Conservation (phyloP, 805 yeast species). For the Saturnispora besseyi region DNA sequence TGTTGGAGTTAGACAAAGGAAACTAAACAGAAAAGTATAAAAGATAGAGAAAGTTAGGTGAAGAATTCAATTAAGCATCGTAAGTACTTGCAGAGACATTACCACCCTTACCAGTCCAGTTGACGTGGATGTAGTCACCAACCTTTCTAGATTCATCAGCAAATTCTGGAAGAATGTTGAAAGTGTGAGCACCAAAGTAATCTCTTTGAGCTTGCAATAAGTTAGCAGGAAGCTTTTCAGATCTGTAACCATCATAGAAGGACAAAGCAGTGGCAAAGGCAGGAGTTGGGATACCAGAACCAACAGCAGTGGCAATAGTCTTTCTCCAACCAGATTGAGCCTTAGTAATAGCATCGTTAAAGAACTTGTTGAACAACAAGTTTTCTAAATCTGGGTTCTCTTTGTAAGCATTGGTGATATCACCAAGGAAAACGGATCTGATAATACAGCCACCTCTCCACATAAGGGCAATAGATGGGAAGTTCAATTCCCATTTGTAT, state of each 20-base stretch:
- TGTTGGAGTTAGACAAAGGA: too few species aligned
- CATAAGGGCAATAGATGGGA: slow-evolving; percentile 98
- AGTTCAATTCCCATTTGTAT: slow-evolving; percentile 94
- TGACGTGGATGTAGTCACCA: slow-evolving; percentile 81
- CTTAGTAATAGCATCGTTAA: slow-evolving; percentile 80
- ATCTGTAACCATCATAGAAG: slow-evolving; percentile 98
- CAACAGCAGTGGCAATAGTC: slow-evolving; percentile 67
- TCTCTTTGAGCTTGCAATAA: slow-evolving; percentile 99
- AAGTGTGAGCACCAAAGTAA: slow-evolving; percentile 99
- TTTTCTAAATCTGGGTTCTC: slow-evolving; percentile 89
- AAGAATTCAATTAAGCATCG: slow-evolving; percentile 51
- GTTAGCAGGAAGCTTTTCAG: slow-evolving; percentile 93
- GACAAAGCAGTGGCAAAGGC: slow-evolving; percentile 95
- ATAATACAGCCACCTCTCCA: slow-evolving; percentile 99
- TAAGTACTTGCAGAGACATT: slow-evolving; percentile 92
- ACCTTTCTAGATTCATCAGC: slow-evolving; percentile 71
- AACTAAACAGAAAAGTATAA: neutral
- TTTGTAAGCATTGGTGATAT: slow-evolving; percentile 94
- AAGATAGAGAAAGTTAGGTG: neutral
- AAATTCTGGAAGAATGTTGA: slow-evolving; percentile 83
- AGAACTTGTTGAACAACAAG: slow-evolving; percentile 92
- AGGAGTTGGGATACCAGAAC: slow-evolving; percentile 92
- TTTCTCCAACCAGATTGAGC: slow-evolving; percentile 97
- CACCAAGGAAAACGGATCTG: slow-evolving; percentile 96
- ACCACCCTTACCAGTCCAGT: slow-evolving; percentile 99